Conservation (phyloP, 345 rosid species). For the Hibiscus trionum region DNA sequence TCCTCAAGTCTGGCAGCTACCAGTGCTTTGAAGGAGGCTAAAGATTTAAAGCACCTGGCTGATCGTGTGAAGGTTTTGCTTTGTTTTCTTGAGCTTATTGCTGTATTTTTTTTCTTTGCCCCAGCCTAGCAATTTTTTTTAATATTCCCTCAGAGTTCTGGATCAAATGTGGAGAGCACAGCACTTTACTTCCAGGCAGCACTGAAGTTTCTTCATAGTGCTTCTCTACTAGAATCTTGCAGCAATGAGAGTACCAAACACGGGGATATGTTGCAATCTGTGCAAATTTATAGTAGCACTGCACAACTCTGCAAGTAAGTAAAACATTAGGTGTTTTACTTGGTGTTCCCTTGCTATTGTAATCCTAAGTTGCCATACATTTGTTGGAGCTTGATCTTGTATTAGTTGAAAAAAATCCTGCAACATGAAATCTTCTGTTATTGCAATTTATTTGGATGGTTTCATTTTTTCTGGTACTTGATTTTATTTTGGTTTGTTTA, state of each 20-base stretch:
- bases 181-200: conserved; percentile 90
- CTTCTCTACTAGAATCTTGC: conserved; percentile 67
- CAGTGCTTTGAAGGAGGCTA: conserved; percentile 83
- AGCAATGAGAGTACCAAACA: conserved; percentile 57
- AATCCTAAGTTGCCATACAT: not conserved
- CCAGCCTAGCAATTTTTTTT: conserved; percentile 7
- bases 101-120: conserved; percentile 1
- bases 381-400: not conserved
- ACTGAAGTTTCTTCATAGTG: conserved; percentile 88
- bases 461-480: not conserved
- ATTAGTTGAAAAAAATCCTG: not conserved
- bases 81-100: conserved; percentile 9
- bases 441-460: not conserved
- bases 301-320: conserved; percentile 97
- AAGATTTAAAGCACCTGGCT: conserved; percentile 82
- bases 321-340: not conserved
- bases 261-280: conserved; percentile 59
- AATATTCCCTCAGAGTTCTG: conserved; percentile 45
- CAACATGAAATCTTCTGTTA: not conserved
- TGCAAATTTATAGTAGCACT: conserved; percentile 66
- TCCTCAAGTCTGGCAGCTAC: conserved; percentile 52
- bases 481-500: not conserved
- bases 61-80: conserved; percentile 80
- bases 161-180: conserved; percentile 48
- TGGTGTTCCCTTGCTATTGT: conserved; percentile 6